Evolutionary conservation across 1,284 basidiomycete species (phyloP), one percentile per base, ranked within the genome.

Genomic region (Dichomitus squalens): DNA sequence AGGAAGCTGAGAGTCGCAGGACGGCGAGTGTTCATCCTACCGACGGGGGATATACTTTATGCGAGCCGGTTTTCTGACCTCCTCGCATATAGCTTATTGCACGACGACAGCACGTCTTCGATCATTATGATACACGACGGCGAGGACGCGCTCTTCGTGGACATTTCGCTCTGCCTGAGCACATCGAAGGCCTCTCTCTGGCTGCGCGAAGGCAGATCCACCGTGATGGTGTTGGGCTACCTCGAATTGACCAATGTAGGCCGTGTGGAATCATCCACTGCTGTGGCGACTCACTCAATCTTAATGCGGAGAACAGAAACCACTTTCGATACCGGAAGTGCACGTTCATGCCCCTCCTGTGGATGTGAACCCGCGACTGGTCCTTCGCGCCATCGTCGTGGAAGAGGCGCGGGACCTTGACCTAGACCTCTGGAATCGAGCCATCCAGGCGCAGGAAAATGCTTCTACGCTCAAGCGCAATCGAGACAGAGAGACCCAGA

Each of bases 171-270:
- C 16, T 83, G 81, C 56, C 60, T 86, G 34, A 76, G 77, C 63
- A 63, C 70, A 16, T 72, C 60, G 50, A 63, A 51, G 41, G 49
- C 64, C 5, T 51, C 58, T 12, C 63, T 64, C 25, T 87, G 86
- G 86, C 73, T 78, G 34, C 70, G 75, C 51, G 83, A 87, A 59
- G 74, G 73, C n/a, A 75, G 82, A 61, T 71, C 74, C 57, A 74
- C 74, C 34, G 70, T 85, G 36, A 79, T 81, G 72, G 78, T 77
- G 18, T 68, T 87, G 49, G 86, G 86, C 23, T 76, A 84, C 67
- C 70, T 87, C 51, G 85, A 87, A 64, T 67, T 68, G 33, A 67
- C 69, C 53, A 66, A 73, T 62, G 81, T 83, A 68, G 67, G 79
- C 67, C 11, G 16, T 20, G 11, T 23, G 8, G 31, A 2, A 38